Base-by-base conservation (phyloP, 345 rosid species). In the Luvunga scandens region DNA sequence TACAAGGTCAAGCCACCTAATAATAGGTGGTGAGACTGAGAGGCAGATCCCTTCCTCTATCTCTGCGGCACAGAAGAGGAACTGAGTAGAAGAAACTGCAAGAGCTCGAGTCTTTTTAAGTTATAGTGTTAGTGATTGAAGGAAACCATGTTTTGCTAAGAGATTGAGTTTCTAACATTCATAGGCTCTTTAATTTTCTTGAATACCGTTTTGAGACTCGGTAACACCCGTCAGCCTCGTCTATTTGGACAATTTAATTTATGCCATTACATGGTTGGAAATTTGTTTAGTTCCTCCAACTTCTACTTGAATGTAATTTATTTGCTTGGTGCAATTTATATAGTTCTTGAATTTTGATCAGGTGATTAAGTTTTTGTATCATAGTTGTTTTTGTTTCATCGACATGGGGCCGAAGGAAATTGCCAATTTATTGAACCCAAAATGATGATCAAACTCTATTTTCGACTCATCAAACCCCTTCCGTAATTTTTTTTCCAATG, bases 1-100 rank as follows among this genome's bases (percentile, higher is more conserved):
- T 96, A 96, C 87, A 94, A 85, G 86, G 99, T 96, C 38, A 96
- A 96, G 81, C 98, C 98, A 66, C 98, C 99, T 2, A 90, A 92
- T 10, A 96, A 96, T 63, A 87, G 99, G 88, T 90, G 95, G 93
- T 96, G 90, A 94, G 73, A 45, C 50, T 1, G 18, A 31, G 55
- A 48, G 66, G 13, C 50, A 30, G 42, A 31, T 57, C 19, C 70
- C 65, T 39, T 14, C 66, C 48, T 55, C 33, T 19, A 36, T 50
- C 45, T 14, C 34, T 62, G 2, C 25, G 9, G 18, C 64, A 65
- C 76, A 36, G 76, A 14, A 30, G 48, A 55, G 66, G 14, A 36
- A 65, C 3, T 16, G 30, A 6, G 73, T 72, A 28, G 71, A 25
- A 34, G 59, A 56, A 67, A 77, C 60, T 9, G 31, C 1, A 50